phyloP scores from a whole-genome alignment of 352 stramenopile genomes.

The Globisporangium spinosum region DNA sequence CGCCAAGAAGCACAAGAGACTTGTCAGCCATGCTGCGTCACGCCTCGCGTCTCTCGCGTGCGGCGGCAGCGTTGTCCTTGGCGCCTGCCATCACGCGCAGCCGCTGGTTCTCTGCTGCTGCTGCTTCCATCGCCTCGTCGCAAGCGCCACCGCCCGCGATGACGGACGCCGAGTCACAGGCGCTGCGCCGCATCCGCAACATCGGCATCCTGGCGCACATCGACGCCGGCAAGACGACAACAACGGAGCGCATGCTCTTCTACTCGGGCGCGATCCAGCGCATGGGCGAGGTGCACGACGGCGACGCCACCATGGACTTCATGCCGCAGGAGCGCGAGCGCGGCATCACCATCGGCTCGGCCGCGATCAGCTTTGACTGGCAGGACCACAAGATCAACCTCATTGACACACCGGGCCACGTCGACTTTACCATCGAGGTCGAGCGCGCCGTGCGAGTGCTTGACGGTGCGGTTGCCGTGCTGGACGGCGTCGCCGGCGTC shows the following conservation, averaged over 20 bases:
- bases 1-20: neutral
- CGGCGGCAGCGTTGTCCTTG: neutral
- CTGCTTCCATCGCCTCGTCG: neutral
- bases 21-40: neutral
- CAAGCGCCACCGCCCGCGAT: neutral
- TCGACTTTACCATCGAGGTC: slow-evolving; percentile 99
- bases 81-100: neutral
- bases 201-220: slow-evolving; percentile 99
- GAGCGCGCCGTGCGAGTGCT: slow-evolving; percentile 96
- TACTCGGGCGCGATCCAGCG: slow-evolving; percentile 87
- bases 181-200: slow-evolving; percentile 84
- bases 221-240: slow-evolving; percentile 98
- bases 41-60: slow-evolving; percentile 3
- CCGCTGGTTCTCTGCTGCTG: neutral
- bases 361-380: slow-evolving; percentile 95
- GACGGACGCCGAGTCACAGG: slow-evolving; percentile 11
- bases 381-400: slow-evolving; percentile 95
- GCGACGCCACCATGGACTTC: slow-evolving; percentile 81
- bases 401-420: slow-evolving; percentile 96
- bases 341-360: slow-evolving; percentile 97
- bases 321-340: slow-evolving; percentile 94
- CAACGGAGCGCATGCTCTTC: slow-evolving; percentile 98
- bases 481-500: slow-evolving; percentile 97
- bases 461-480: slow-evolving; percentile 95
- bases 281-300: slow-evolving; percentile 78